phyloP scores from a whole-genome alignment of 2,329 filamentous ascomycete genomes.

The Chrysoporthe puriensis region DNA sequence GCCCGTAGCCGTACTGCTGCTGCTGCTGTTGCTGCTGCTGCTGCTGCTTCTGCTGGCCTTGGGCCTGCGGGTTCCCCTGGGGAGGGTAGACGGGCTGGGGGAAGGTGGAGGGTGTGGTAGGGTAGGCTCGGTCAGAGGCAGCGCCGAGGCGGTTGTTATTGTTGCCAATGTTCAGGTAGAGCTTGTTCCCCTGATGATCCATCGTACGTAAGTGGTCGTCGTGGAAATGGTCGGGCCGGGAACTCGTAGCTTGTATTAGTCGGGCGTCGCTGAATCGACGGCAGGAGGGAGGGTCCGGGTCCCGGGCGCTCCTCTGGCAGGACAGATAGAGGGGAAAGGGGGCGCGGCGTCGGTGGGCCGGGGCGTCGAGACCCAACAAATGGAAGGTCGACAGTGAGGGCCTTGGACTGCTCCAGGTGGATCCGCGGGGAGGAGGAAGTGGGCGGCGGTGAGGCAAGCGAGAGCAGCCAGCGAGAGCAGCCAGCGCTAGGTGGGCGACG shows the following conservation, averaged over 20 bases:
- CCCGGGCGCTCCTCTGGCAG: constrained; percentile 12
- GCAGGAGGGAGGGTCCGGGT: constrained; percentile 24
- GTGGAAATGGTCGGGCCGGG: constrained; percentile 27
- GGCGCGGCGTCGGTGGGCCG: constrained; percentile 23
- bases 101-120: constrained; percentile 92
- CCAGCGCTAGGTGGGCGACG: constrained; percentile 2
- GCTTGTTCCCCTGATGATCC: constrained; percentile 62
- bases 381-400: constrained; percentile 13
- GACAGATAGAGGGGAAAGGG: constrained; percentile 24
- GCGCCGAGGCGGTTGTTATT: constrained; percentile 66
- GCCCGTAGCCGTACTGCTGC: constrained; percentile 46
- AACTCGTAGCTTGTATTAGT: constrained; percentile 21
- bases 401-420: constrained; percentile 19
- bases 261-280: constrained; percentile 19
- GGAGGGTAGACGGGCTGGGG: constrained; percentile 78
- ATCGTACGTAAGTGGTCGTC: constrained; percentile 43
- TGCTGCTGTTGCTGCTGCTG: constrained; percentile 52
- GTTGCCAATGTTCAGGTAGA: constrained; percentile 68
- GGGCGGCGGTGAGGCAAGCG: constrained; percentile 27
- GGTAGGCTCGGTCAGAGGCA: constrained; percentile 70
- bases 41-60: constrained; percentile 46
- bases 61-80: constrained; percentile 42
- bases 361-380: constrained; percentile 21
- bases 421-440: constrained; percentile 17
- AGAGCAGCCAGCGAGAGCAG: constrained; percentile 18